These are phyloP conservation scores for Pyrus hybrid DNA, from an alignment of 331 rosid species.

Conservation along the genomic window DNA sequence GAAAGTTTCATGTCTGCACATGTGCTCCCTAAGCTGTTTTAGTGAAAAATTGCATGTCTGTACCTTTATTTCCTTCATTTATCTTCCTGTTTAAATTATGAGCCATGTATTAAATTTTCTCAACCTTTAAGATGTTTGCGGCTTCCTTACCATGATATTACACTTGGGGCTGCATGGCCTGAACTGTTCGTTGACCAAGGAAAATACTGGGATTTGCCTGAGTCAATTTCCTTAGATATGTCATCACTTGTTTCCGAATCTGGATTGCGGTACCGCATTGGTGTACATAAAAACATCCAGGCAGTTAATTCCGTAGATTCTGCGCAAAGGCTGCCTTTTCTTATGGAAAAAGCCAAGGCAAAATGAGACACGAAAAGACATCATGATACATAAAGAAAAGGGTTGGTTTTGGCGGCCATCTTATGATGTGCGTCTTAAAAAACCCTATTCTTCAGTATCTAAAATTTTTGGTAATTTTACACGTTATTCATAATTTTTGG, in stretches of 20 bases:
- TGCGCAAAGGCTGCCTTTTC: slow-evolving; percentile 79
- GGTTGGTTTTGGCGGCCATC: slow-evolving; percentile 33
- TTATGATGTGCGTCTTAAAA: slow-evolving; percentile 53
- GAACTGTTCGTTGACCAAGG: slow-evolving; percentile 87
- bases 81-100: slow-evolving; percentile 2
- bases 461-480: slow-evolving; percentile 58
- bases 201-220: slow-evolving; percentile 82
- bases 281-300: no score
- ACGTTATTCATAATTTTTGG: not conserved
- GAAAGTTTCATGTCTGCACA: not conserved
- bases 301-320: slow-evolving; percentile 37
- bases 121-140: slow-evolving; percentile 27
- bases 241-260: slow-evolving; percentile 48
- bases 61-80: not conserved
- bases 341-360: slow-evolving; percentile 47
- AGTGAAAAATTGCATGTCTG: not conserved
- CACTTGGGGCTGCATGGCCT: slow-evolving; percentile 73
- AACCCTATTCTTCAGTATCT: slow-evolving; percentile 75
- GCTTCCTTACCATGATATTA: slow-evolving; percentile 72
- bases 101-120: slow-evolving; percentile 6
- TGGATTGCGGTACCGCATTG: slow-evolving; percentile 76
- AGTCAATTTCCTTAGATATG: slow-evolving; percentile 65
- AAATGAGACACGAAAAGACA: slow-evolving; percentile 17
- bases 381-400: slow-evolving; percentile 6
- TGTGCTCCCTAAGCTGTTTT: not conserved